Conservation (phyloP, 1,284 basidiomycete genomes). For the Puccinia coronata region DNA sequence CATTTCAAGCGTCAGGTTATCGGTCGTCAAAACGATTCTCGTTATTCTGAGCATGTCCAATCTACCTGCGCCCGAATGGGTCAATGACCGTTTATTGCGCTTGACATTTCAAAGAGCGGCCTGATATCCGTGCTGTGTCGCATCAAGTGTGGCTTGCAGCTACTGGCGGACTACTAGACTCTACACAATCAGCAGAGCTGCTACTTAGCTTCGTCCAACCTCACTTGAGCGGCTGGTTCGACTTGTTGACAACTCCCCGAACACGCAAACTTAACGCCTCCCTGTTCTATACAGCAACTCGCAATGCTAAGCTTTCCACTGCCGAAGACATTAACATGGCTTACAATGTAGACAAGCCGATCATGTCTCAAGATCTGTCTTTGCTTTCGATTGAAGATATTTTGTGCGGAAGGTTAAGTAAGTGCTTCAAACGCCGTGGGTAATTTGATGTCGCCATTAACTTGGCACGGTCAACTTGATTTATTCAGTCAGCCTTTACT, state of each 20-base stretch:
- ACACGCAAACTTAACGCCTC: conserved; percentile 32
- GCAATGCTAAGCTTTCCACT: conserved; percentile 58
- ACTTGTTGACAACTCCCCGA: conserved; percentile 51
- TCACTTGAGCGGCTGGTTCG: conserved; percentile 59
- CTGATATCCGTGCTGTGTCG: conserved; percentile 78
- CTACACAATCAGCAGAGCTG: conserved; percentile 60
- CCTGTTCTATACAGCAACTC: conserved; percentile 32
- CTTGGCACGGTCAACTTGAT: conserved; percentile 51
- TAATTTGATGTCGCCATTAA: conserved; percentile 69
- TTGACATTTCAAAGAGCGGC: conserved; percentile 90
- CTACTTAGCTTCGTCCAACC: conserved; percentile 66
- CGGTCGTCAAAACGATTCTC: conserved; percentile 85
- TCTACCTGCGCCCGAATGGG: conserved; percentile 75
- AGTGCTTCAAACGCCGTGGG: conserved; percentile 80
- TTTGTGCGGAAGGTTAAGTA: conserved; percentile 77
- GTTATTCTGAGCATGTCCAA: conserved; percentile 77
- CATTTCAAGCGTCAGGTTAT: conserved; percentile 86
- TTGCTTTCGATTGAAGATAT: conserved; percentile 78
- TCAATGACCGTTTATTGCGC: conserved; percentile 73
- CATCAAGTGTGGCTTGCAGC: conserved; percentile 76
- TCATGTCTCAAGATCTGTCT: conserved; percentile 86
- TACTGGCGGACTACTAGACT: conserved; percentile 64
- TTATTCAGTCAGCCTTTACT: conserved; percentile 66
- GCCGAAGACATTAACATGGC: conserved; percentile 63
- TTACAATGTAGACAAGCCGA: conserved; percentile 95